Evolutionary conservation across 108 stramenopile species (phyloP).

Genomic region (Cyclotella kingstonii): DNA sequence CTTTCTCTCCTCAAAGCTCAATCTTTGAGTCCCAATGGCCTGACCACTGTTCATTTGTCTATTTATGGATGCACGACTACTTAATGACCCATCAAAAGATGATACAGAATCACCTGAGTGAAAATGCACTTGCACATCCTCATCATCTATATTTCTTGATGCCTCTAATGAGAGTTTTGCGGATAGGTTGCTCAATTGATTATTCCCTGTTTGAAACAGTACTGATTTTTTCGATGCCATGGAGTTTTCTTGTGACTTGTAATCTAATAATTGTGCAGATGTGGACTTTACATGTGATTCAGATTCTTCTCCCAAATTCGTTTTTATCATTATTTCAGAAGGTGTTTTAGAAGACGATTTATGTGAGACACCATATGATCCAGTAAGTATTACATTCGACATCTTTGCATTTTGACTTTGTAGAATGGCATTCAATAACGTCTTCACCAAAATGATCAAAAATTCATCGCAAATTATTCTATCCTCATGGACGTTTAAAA

Average conservation of each 20-base stretch:
- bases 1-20: conserved; percentile 33
- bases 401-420: not conserved
- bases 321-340: no score
- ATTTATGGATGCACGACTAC: conserved; percentile 35
- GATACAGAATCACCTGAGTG: conserved; percentile 26
- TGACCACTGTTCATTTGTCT: conserved; percentile 33
- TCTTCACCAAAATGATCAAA: conserved; percentile 8
- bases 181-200: not conserved
- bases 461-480: conserved; percentile 2
- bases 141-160: conserved; percentile 1
- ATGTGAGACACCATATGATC: no score
- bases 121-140: not conserved
- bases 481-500: conserved; percentile 34
- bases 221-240: not conserved
- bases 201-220: not conserved
- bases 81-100: conserved; percentile 39
- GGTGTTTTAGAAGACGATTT: no score
- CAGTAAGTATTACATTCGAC: no score
- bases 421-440: conserved; percentile 7
- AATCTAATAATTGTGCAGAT: no score
- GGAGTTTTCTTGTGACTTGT: no score
- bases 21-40: conserved; percentile 30
- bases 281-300: no score
- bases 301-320: not conserved
- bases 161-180: not conserved